Percentiles rank a stretch among this genome's conserved stretches.
Evolutionary conservation across 2,329 filamentous ascomycete species (phyloP).

Genomic region (Thyridium curvatum): DNA sequence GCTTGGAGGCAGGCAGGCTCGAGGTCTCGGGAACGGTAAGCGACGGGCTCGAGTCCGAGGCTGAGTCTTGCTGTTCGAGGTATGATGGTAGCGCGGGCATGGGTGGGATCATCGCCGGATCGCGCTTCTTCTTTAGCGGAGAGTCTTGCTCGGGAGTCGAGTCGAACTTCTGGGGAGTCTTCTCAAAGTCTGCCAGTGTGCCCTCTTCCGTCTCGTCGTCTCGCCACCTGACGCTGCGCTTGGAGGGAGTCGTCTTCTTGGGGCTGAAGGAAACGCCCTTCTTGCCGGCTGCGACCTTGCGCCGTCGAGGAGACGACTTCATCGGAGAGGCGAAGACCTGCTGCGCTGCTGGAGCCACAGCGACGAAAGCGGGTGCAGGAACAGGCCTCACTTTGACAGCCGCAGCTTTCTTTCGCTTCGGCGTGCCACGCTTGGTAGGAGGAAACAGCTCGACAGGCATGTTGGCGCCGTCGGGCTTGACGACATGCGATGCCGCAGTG

Average conservation of each 20-base stretch:
- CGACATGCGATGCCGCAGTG: conserved; percentile 69
- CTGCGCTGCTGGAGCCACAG: conserved; percentile 1
- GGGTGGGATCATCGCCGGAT: conserved; percentile 21
- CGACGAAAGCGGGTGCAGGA: conserved; percentile 33
- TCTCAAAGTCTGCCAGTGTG: conserved; percentile 81
- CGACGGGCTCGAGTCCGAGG: conserved; percentile 51
- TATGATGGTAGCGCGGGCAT: conserved; percentile 47
- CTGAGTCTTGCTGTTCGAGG: conserved; percentile 40
- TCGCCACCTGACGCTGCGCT: conserved; percentile 83
- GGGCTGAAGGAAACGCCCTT: conserved; percentile 80
- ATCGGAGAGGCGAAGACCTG: conserved; percentile 53
- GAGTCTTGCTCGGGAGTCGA: conserved; percentile 44
- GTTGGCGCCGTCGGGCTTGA: conserved; percentile 76
- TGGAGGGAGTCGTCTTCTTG: conserved; percentile 59
- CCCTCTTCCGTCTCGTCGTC: conserved; percentile 82
- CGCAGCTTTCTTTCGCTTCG: conserved; percentile 61
- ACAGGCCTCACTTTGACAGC: conserved; percentile 33
- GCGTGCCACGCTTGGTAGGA: conserved; percentile 66
- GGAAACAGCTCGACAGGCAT: conserved; percentile 60
- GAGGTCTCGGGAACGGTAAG: conserved; percentile 45
- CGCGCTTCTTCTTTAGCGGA: conserved; percentile 4
- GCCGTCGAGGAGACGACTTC: conserved; percentile 74
- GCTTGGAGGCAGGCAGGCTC: conserved; percentile 39
- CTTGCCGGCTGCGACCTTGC: conserved; percentile 54
- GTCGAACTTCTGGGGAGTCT: conserved; percentile 70